Evolutionary conservation across 108 stramenopile species (phyloP).

Genomic region (Seminavis robusta): DNA sequence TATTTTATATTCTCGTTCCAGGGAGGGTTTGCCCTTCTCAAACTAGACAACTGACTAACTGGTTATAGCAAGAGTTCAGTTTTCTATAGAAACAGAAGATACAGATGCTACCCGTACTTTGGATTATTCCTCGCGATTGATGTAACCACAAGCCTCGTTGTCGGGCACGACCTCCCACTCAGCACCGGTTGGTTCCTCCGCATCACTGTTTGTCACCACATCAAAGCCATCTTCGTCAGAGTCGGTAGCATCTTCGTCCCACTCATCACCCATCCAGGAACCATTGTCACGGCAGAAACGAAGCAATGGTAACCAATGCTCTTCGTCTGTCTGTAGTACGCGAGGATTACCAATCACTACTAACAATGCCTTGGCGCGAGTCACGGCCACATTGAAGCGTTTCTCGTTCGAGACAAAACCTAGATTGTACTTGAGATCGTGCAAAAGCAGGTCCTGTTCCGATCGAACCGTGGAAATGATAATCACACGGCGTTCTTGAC

Average conservation of each 20-base stretch:
- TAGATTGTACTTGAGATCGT: conserved; percentile 59
- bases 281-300: conserved; percentile 21
- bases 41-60: too few relatives aligned
- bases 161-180: too few relatives aligned
- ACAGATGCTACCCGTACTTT: too few relatives aligned
- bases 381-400: conserved; percentile 83
- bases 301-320: conserved; percentile 36
- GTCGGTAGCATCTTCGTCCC: conserved; percentile 3
- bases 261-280: conserved; percentile 13
- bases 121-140: too few relatives aligned
- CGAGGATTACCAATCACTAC: conserved; percentile 80
- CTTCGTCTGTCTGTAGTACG: conserved; percentile 45
- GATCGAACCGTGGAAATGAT: conserved; percentile 83
- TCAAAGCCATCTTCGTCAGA: not conserved
- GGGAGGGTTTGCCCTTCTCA: too few relatives aligned
- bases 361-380: conserved; percentile 72
- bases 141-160: too few relatives aligned
- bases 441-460: conserved; percentile 26
- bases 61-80: too few relatives aligned
- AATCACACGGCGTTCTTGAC: conserved; percentile 71
- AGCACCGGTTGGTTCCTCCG: too few relatives aligned
- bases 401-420: conserved; percentile 86
- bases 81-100: too few relatives aligned
- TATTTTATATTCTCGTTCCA: too few relatives aligned
- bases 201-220: not conserved